These are phyloP conservation scores for Solanum hybrid DNA, from an alignment of 305 asterid genomes.

Conservation along the genomic window DNA sequence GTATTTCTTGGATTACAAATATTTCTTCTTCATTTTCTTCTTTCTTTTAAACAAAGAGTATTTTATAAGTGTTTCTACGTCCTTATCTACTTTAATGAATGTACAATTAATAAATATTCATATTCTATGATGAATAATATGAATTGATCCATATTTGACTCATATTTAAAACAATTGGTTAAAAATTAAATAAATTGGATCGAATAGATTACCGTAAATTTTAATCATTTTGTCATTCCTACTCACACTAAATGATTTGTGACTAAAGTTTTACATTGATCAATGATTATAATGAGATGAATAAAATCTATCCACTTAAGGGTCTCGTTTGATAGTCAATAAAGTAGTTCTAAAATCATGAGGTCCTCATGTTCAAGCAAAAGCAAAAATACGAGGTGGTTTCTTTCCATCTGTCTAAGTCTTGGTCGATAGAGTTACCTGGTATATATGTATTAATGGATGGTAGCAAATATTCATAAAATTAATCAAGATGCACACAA, in stretches of 20 bases:
- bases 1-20: background rate
- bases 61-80: background rate
- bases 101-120: background rate
- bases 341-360: background rate
- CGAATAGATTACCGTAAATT: background rate
- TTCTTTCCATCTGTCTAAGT: background rate
- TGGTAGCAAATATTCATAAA: background rate
- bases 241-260: background rate
- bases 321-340: background rate
- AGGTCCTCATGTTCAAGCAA: background rate
- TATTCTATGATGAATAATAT: too few relatives aligned
- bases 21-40: background rate
- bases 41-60: background rate
- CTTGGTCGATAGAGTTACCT: background rate
- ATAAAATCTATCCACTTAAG: background rate
- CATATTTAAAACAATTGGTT: background rate
- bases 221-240: background rate
- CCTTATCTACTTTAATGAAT: background rate
- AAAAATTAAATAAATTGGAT: too few relatives aligned
- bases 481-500: background rate
- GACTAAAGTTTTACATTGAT: background rate
- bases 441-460: background rate
- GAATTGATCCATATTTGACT: background rate
- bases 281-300: background rate
- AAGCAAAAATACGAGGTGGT: background rate